Percentiles rank a stretch among this genome's conserved stretches.
phyloP scores from a whole-genome alignment of 2,329 filamentous ascomycete species.

The Penicillium sp. region DNA sequence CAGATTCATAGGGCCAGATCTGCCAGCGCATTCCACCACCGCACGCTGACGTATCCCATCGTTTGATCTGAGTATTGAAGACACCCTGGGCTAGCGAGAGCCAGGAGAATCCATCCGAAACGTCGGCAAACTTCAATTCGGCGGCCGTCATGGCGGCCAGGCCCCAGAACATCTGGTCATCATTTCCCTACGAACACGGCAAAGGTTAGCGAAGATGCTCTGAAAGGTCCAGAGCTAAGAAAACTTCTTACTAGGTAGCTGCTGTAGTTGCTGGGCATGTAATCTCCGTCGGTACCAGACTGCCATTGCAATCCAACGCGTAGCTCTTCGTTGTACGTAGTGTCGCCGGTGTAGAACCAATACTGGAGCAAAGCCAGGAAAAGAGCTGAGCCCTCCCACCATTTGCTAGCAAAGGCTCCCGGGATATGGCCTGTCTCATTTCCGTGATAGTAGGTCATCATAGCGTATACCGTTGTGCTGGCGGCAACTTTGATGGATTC shows the following conservation, averaged over 20 bases:
- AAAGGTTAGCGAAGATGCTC: background rate
- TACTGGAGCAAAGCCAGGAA: conserved; percentile 71
- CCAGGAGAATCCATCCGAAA: conserved; percentile 47
- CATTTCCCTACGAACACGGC: conserved; percentile 56
- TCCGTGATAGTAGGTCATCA: conserved; percentile 56
- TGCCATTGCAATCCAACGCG: conserved; percentile 43
- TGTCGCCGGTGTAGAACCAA: conserved; percentile 67
- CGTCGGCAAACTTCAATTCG: conserved; percentile 64
- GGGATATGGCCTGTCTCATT: conserved; percentile 54
- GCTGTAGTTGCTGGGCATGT: conserved; percentile 41
- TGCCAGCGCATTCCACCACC: conserved; percentile 77
- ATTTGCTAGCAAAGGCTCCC: conserved; percentile 68
- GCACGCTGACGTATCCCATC: conserved; percentile 71
- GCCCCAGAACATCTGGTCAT: conserved; percentile 73
- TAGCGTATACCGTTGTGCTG: conserved; percentile 47
- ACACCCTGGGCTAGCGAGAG: conserved; percentile 66
- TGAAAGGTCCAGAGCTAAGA: background rate
- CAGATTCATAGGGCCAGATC: conserved; percentile 75
- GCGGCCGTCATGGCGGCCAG: conserved; percentile 68
- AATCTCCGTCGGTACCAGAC: conserved; percentile 35
- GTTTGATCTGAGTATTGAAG: conserved; percentile 68
- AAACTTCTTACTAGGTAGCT: conserved; percentile 24
- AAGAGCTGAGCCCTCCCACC: conserved; percentile 72
- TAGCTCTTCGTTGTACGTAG: conserved; percentile 62
- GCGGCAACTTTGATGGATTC: conserved; percentile 50